Base-by-base conservation (phyloP, 805 yeast genomes). In the Ogataea corticis region DNA sequence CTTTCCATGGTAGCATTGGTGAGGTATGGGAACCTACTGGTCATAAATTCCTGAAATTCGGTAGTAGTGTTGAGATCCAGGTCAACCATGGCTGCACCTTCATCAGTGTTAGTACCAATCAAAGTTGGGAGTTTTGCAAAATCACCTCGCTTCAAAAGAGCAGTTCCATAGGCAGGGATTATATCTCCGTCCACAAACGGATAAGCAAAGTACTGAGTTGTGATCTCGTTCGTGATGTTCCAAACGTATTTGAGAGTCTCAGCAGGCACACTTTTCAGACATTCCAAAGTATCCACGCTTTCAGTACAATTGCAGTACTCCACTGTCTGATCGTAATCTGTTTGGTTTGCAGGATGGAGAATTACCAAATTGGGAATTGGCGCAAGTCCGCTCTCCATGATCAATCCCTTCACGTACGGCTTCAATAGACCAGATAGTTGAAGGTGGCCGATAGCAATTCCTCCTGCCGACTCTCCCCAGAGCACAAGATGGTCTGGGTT, bases 401-500 rank as follows among this genome's bases (percentile, higher is more conserved):
- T 37, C 14, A 37, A 17, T n/a, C 40, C 40, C 21, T 37, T 37
- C 21, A 37, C 40, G 9, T 25, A 37, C 3, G 16, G 14, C 11
- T 18, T 7, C 19, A 37, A 15, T 13, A 23, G 12, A 3, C 32
- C 31, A 5, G 40, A 37, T 21, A 37, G 27, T 23, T 37, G 40
- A n/a, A 25, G 17, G 14, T 27, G 40, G 14, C 40, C 40, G n/a
- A 37, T n/a, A 4, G 32, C 13, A 16, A 37, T 37, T 3, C 33
- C 40, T 7, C 40, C 40, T 2, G 40, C 40, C 9, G 40, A 37
- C 23, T 37, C 40, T 3, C 40, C 40, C 40, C 40, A 37, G n/a
- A 37, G 31, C n/a, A 37, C 40, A 10, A 37, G 12, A 27, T 37
- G 40, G 7, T 37, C 23, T 3, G 40, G 40, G 23, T 37, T 28